Evolutionary conservation across 2,329 filamentous ascomycete genomes (phyloP), one percentile per base, ranked within the genome.

Genomic region (Xylaria arbuscula): DNA sequence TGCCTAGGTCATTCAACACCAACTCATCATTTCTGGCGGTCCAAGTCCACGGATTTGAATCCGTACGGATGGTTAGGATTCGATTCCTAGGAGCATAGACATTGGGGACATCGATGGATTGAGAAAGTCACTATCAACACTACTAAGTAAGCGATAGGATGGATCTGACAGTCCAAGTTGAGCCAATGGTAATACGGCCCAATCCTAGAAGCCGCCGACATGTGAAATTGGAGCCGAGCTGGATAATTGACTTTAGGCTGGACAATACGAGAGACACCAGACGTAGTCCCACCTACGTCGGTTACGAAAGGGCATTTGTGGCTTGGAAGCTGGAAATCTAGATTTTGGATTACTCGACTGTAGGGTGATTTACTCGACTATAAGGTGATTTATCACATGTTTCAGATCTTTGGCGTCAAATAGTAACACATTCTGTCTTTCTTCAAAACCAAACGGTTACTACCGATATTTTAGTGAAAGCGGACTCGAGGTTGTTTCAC

Each of bases 311-410:
- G 3, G 38, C 22, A 36, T 45, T 11, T 22, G 36, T 38, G 47
- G 47, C 47, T 42, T 42, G 34, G 9, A n/a, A 53, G 47, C 38
- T 32, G 38, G 15, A 19, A 7, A 9, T 51, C 34, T 40, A 51
- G n/a, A 28, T 8, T 32, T 28, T 11, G 10, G 28, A 28, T 5
- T 28, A 28, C n/a, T n/a, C 55, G 7, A 5, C 57, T 17, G 9
- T 38, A 59, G 13, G 32, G 45, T 32, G 57, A 60, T 51, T 22
- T 3, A 40, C 28, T 28, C 56, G 8, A 6, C 45, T 10, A 10
- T 38, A 60, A 22, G 32, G 45, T 32, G 58, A 61, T 51, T 24
- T 1, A 40, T 42, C 58, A 51, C 28, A 19, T 61, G 50, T 36
- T 19, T 54, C 50, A 54, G 7, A 34, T 13, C n/a, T 32, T n/a